phyloP scores from a whole-genome alignment of 148 eudicot genomes.

The Diospyros lotus region DNA sequence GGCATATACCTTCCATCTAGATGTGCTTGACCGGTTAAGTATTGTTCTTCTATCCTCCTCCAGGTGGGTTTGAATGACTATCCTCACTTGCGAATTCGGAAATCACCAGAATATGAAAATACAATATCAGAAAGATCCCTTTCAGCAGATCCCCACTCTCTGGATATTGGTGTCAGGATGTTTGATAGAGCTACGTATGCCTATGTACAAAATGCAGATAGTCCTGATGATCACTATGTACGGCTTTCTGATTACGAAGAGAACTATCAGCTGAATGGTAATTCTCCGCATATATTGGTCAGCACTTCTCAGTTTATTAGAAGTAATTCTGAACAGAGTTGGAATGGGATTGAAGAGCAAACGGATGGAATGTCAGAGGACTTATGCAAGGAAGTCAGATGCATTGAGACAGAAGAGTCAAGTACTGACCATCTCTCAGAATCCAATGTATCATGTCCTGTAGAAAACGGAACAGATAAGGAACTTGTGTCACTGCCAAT shows the following conservation, averaged over 20 bases:
- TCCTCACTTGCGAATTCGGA: slow-evolving; percentile 49
- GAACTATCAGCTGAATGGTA: slow-evolving; percentile 27
- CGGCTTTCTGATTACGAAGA: slow-evolving; percentile 45
- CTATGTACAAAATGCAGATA: slow-evolving; percentile 49
- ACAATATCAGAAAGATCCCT: slow-evolving; percentile 30
- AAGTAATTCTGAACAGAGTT: slow-evolving; percentile 30
- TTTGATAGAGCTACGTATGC: slow-evolving; percentile 38
- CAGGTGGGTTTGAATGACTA: slow-evolving; percentile 55
- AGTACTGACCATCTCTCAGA: slow-evolving; percentile 12
- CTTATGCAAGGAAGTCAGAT: slow-evolving; percentile 73
- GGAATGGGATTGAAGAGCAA: slow-evolving; percentile 38
- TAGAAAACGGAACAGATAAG: slow-evolving; percentile 10
- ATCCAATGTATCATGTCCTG: slow-evolving; percentile 19
- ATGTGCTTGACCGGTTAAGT: slow-evolving; percentile 16
- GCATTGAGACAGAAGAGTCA: slow-evolving; percentile 55
- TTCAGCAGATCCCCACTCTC: slow-evolving; percentile 38
- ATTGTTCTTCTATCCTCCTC: slow-evolving; percentile 3
- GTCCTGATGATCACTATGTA: slow-evolving; percentile 57
- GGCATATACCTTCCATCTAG: neutral
- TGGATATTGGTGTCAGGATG: slow-evolving; percentile 30
- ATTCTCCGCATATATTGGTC: slow-evolving; percentile 26
- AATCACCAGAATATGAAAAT: slow-evolving; percentile 40
- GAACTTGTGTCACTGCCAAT: slow-evolving; percentile 9
- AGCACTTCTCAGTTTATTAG: slow-evolving; percentile 23
- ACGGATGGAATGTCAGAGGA: slow-evolving; percentile 43